A percentile compares a stretch with the other conserved stretches of the same genome.
Conservation (phyloP, 768 basidiomycete genomes). For the Xerocomellus dryophilus region DNA sequence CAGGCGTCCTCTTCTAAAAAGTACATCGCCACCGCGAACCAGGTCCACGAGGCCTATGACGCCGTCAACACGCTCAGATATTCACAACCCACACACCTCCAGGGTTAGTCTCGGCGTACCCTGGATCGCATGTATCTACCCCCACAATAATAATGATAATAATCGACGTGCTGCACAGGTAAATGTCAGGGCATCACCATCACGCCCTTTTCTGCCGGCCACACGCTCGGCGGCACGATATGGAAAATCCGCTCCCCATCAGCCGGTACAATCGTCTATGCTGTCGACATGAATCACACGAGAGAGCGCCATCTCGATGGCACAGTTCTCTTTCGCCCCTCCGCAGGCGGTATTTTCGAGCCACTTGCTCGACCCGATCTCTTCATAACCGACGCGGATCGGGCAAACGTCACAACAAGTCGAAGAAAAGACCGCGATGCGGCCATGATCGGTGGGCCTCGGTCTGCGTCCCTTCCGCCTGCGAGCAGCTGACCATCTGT, state of each 20-base stretch:
- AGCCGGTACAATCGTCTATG: constrained; percentile 92
- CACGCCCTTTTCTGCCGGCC: constrained; percentile 92
- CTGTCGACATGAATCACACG: constrained; percentile 95
- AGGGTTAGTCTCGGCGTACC: constrained; percentile 53
- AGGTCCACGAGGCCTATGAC: constrained; percentile 93
- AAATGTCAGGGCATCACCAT: constrained; percentile 92
- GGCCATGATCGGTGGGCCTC: constrained; percentile 70
- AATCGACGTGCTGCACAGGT: constrained; percentile 41
- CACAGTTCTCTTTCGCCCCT: constrained; percentile 76
- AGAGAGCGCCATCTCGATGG: constrained; percentile 93
- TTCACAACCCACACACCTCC: constrained; percentile 92
- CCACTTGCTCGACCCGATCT: constrained; percentile 87
- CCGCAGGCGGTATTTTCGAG: constrained; percentile 79
- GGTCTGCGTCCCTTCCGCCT: background rate
- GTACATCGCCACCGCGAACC: constrained; percentile 72
- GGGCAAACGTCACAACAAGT: constrained; percentile 77
- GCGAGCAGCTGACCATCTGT: background rate
- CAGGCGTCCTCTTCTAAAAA: constrained; percentile 27
- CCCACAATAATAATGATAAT: too few relatives aligned
- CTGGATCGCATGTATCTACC: constrained; percentile 3
- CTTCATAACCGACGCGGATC: constrained; percentile 89
- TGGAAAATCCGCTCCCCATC: constrained; percentile 99
- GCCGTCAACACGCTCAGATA: constrained; percentile 89
- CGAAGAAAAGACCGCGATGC: constrained; percentile 88
- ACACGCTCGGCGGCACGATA: constrained; percentile 93